phyloP scores from a whole-genome alignment of 495 filamentous ascomycete species.

The Penicillium diatomitis region DNA sequence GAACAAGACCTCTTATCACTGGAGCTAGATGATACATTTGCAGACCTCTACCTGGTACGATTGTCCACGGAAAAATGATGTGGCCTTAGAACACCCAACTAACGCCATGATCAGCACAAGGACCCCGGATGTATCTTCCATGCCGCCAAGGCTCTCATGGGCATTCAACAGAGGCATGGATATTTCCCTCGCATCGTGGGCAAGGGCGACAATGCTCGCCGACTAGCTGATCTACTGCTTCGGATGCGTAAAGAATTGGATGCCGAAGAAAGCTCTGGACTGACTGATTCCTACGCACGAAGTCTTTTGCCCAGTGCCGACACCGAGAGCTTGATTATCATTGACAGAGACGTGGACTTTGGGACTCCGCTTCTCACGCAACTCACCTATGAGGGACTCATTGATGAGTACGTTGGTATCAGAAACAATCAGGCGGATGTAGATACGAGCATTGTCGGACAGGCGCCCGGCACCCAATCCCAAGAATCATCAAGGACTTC shows the following conservation, averaged over 20 bases:
- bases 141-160: constrained; percentile 89
- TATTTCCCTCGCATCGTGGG: constrained; percentile 93
- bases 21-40: constrained; percentile 79
- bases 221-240: constrained; percentile 77
- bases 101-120: constrained; percentile 48
- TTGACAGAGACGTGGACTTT: constrained; percentile 91
- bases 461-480: constrained; percentile 46
- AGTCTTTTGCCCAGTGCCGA: constrained; percentile 74
- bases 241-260: constrained; percentile 89
- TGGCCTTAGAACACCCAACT: no score
- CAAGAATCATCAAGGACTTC: constrained; percentile 46
- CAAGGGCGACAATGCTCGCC: constrained; percentile 89
- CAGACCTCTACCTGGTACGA: constrained; percentile 73
- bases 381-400: constrained; percentile 91
- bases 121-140: constrained; percentile 85
- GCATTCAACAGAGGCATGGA: constrained; percentile 81
- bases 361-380: constrained; percentile 87
- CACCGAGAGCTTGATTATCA: constrained; percentile 85
- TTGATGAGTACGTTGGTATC: constrained; percentile 91
- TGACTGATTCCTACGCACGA: constrained; percentile 48
- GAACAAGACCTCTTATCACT: constrained; percentile 87
- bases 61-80: no score
- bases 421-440: constrained; percentile 82
- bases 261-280: constrained; percentile 61
- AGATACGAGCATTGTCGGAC: constrained; percentile 83